Evolutionary conservation across 805 yeast species (phyloP).

Genomic region (Yamadazyma tumulicola): DNA sequence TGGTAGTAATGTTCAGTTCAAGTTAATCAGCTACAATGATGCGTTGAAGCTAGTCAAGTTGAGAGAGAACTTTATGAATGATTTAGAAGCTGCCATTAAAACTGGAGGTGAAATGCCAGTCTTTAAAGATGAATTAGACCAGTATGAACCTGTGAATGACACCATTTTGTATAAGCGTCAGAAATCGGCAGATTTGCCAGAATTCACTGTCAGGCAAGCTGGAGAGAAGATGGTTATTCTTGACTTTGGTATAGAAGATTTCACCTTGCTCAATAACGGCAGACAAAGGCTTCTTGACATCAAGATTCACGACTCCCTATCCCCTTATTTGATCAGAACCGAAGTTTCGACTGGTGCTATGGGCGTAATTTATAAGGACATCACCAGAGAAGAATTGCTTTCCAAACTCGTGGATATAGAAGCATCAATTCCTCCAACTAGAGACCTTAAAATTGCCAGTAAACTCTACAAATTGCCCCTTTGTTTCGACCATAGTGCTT

Average conservation of each 20-base stretch:
- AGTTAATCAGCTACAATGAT: conserved; percentile 47
- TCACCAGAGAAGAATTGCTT: conserved; percentile 60
- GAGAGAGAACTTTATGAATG: conserved; percentile 6
- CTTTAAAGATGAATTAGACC: conserved; percentile 10
- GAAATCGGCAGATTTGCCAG: conserved; percentile 8
- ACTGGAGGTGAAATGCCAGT: conserved; percentile 42
- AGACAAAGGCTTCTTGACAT: conserved; percentile 24
- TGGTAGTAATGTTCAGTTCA: conserved; percentile 78
- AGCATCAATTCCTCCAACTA: conserved; percentile 62
- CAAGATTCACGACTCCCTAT: conserved; percentile 3
- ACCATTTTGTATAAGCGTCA: conserved; percentile 9
- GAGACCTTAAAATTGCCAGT: conserved; percentile 81
- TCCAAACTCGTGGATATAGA: conserved; percentile 69
- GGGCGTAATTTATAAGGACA: conserved; percentile 13
- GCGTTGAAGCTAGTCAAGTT: conserved; percentile 7
- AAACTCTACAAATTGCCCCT: conserved; percentile 81
- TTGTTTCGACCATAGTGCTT: conserved; percentile 91
- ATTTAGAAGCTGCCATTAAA: conserved; percentile 44
- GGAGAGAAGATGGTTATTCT: conserved; percentile 29
- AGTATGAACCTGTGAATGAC: conserved; percentile 7
- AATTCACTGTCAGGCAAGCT: conserved; percentile 20
- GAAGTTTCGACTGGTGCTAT: conserved; percentile 17
- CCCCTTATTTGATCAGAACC: conserved; percentile 9
- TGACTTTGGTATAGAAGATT: conserved; percentile 26
- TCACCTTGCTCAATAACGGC: conserved; percentile 27